Evolutionary conservation across 345 rosid genomes (phyloP), one percentile per base, ranked within the genome.

Genomic region (Hibiscus tridactylites): DNA sequence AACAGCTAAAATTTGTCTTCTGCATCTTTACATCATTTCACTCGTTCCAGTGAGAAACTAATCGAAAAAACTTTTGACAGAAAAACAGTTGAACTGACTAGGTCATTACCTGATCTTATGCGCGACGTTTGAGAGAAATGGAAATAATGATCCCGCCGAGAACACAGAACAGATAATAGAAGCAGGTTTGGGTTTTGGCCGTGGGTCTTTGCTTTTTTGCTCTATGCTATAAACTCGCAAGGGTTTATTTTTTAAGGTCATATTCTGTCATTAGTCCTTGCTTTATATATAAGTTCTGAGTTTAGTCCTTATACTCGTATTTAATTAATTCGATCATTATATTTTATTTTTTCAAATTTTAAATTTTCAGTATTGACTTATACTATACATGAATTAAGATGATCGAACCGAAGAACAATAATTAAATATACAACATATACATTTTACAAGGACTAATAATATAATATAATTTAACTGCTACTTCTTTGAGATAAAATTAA

Each of bases 111-210:
- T 66, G 47, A 56, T 35, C 61, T 35, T 53, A 29, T 16, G 50
- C 33, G 4, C 9, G 54, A 53, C 33, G 37, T 24, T 37, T 8
- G 67, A 28, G 11, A 17, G 26, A 31, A 7, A 1, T 19, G 39
- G 16, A 61, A 33, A 39, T 50, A 47, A 4, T 26, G 67, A 74
- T 74, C 73, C 76, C 72, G 72, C 76, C 66, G 72, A 72, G 24
- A 72, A 3, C 70, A 21, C 9, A 56, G 16, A 29, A 29, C 31
- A 29, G 31, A 29, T 29, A 74, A 39, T 0, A 65, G 64, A 42
- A 63, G 56, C 56, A 42, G 39, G 65, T 31, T 61, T 70, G 50
- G 50, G 3, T 46, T 46, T 46, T 56, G 31, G 52, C 31, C 37
- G 35, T 35, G 11, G 63, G 62, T 21, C 63, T 56, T 10, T 29